Base-by-base conservation (phyloP, 805 yeast species). In the Kodamaea nitidulidarum region DNA sequence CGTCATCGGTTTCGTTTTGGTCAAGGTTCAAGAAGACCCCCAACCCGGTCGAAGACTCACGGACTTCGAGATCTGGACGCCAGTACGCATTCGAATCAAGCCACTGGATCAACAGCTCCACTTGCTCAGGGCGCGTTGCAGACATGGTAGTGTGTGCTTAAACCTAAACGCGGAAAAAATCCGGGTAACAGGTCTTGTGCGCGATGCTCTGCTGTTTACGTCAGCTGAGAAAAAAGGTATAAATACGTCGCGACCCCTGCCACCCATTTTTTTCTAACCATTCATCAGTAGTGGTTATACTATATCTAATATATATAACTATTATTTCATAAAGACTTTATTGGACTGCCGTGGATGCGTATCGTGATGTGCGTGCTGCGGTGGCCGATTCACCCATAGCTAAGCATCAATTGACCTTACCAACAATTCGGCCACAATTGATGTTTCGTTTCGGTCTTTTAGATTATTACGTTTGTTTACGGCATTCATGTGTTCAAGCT, bases 241-340 rank as follows among this genome's bases (percentile, higher is more conserved):
- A 65, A 55, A 66, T 48, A 47, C 26, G 16, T 43, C 44, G 35
- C 32, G 15, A 40, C 45, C 54, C 57, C 65, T 60, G 38, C 41
- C 54, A 52, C 50, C 62, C 61, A 20, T 59, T 56, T 52, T 51
- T 62, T 46, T 50, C 55, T 54, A 54, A 49, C 43, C 50, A 49
- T 74, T 70, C 85, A 80, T 80, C 83, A 78, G 86, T 80, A 80
- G 86, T 77, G 85, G 85, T 78, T 80, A 78, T 79, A 77, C 85
- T 80, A 79, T 75, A 76, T 73, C 78, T 66, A 61, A 76, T 72
- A 70, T 69, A 73, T 79, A 78, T 77, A 76, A 74, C 77, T 66
- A 46, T 44, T 59, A 55, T 70, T 67, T 60, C 47, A 57, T 71
- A 75, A 69, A 71, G 75, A 56, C 70, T 65, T 54, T 54, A 39